Evolutionary conservation across 1,284 basidiomycete species (phyloP).

Genomic region (Trichosporon inkin): DNA sequence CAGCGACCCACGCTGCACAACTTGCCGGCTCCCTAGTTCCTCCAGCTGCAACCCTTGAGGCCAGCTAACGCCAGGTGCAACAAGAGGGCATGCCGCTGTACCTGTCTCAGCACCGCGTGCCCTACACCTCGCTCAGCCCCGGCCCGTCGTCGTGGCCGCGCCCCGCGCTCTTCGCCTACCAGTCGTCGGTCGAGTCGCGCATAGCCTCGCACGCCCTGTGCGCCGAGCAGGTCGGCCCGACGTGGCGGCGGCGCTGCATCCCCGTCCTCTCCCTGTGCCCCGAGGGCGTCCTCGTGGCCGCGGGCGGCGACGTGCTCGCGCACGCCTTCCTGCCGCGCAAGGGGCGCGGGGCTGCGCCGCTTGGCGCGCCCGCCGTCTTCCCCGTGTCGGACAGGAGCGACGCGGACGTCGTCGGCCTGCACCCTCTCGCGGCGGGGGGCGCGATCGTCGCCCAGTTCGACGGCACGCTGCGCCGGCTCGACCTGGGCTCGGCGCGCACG

Average conservation of each 20-base stretch:
- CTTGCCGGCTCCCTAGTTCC: too few relatives aligned
- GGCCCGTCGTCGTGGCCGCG: slow-evolving; percentile 23
- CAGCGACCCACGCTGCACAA: too few relatives aligned
- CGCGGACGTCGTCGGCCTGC: slow-evolving; percentile 39
- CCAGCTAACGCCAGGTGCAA: slow-evolving; percentile 26
- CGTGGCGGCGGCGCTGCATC: slow-evolving; percentile 38
- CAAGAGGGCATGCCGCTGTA: slow-evolving; percentile 36
- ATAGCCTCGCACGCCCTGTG: slow-evolving; percentile 30
- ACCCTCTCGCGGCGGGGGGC: slow-evolving; percentile 20
- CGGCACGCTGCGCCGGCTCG: slow-evolving; percentile 37
- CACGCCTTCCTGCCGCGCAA: slow-evolving; percentile 28
- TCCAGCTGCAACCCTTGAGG: too few relatives aligned
- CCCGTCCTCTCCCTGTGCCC: slow-evolving; percentile 31
- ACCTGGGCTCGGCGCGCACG: slow-evolving; percentile 5
- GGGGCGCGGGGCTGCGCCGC: background rate
- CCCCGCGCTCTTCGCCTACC: slow-evolving; percentile 22
- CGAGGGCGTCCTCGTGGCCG: slow-evolving; percentile 32
- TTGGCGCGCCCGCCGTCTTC: slow-evolving; percentile 20
- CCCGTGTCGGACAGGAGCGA: slow-evolving; percentile 26
- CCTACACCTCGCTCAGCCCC: slow-evolving; percentile 29
- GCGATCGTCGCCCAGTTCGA: slow-evolving; percentile 38
- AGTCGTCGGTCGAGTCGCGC: slow-evolving; percentile 25
- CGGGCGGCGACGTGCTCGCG: slow-evolving; percentile 31
- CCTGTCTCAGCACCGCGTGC: slow-evolving; percentile 28
- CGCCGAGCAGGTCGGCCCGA: slow-evolving; percentile 38